Percentiles rank a stretch among this genome's conserved stretches.
phyloP scores from a whole-genome alignment of 371 early-diverging fungal genomes.

The Haplosporangium sp. region DNA sequence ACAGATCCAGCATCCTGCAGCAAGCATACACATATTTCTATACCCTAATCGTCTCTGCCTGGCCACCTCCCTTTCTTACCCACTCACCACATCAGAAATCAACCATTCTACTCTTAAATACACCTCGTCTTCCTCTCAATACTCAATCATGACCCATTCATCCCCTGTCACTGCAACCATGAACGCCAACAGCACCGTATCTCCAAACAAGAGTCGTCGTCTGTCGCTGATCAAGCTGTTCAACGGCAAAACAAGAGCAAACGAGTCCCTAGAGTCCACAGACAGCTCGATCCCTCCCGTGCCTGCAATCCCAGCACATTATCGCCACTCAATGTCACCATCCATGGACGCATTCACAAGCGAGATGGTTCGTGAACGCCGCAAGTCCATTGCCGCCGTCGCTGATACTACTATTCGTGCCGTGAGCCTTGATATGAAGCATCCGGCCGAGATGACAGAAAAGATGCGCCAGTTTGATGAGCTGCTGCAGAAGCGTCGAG shows the following conservation, averaged over 20 bases:
- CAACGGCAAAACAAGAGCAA: constrained; percentile 33
- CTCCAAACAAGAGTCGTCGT: constrained; percentile 34
- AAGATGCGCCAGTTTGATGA: constrained; percentile 57
- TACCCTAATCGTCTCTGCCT: no score
- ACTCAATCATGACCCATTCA: constrained; percentile 13
- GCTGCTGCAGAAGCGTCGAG: constrained; percentile 53
- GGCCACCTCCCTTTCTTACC: background rate
- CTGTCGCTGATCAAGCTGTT: constrained; percentile 46
- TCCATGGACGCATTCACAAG: constrained; percentile 36
- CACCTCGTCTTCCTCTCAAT: background rate
- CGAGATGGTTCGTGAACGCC: constrained; percentile 45
- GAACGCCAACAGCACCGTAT: background rate
- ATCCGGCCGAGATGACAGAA: constrained; percentile 46
- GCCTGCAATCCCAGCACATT: constrained; percentile 34
- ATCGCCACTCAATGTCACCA: constrained; percentile 48
- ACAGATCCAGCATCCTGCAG: no score
- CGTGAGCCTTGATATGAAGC: constrained; percentile 47
- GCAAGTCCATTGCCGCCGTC: constrained; percentile 50
- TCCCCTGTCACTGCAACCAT: constrained; percentile 6
- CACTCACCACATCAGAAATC: constrained; percentile 4
- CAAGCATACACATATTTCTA: no score
- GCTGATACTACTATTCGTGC: constrained; percentile 26
- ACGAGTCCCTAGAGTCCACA: constrained; percentile 15
- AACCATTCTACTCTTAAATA: constrained; percentile 4
- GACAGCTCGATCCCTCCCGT: constrained; percentile 16